Base-by-base conservation (phyloP, 192 early-diverging fungal species). In the Cetraspora pellucida region DNA sequence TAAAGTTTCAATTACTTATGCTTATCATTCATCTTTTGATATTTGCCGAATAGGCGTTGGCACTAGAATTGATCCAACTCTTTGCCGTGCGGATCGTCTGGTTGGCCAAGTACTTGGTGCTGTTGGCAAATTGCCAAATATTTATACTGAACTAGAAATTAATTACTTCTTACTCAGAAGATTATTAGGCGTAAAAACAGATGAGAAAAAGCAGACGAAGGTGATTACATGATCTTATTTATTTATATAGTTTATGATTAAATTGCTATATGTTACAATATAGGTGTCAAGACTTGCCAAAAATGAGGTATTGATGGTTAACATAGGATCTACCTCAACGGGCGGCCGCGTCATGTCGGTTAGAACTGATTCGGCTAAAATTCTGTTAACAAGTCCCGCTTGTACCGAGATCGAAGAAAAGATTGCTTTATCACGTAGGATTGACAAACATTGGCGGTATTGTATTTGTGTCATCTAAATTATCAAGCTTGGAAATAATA, bases 181-280 rank as follows among this genome's bases (percentile, higher is more conserved):
- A 81, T 86, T 99, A 74, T 88, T 99, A 59, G 98, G 97, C 82
- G 96, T 98, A 78, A 95, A 96, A 84, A 95, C 95, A 14, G 96
- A 97, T 60, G 95, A 95, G 85, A 97, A 97, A 87, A 99, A 98
- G 88, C 95, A 97, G 82, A 89, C 97, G 75, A 98, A 97, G 90
- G 94, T 90, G 60, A 23, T 21, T 27, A 71, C 3, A 54, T 71
- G 30, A 43, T 2, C 10, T 11, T 23, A 13, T 31, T 10, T 61
- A 10, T 46, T 23, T n/a, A 21, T 30, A 19, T 17, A 1, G 23
- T 79, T 47, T 27, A 44, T 37, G 37, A 37, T 1, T 37, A 37
- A 37, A 37, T 37, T 37, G 37, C 7, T 37, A 37, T 6, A 37
- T 37, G 0, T 37, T 37, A 37, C 1, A 37, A 37, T 37, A 37